These are phyloP conservation scores for Talaromyces rugulosus DNA, from an alignment of 2,329 filamentous ascomycete species.

Conservation along the genomic window DNA sequence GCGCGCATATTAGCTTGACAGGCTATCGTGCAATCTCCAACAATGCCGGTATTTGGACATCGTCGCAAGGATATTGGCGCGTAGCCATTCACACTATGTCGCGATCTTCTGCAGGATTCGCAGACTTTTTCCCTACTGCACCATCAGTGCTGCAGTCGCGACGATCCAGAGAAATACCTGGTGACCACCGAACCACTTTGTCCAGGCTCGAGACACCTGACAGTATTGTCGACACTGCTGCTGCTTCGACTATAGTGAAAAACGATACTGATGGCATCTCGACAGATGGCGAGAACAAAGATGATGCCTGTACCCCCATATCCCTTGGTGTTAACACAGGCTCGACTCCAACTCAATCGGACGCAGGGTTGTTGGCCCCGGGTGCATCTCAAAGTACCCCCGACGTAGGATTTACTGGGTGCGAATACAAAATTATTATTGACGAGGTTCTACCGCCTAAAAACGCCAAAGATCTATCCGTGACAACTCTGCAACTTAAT, in stretches of 20 bases:
- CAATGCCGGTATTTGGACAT: slow-evolving; percentile 7
- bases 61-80: slow-evolving; percentile 9
- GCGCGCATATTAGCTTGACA: neutral
- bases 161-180: slow-evolving; percentile 48
- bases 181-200: slow-evolving; percentile 36
- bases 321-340: neutral
- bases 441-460: neutral
- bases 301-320: slow-evolving; percentile 9
- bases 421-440: neutral
- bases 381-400: neutral
- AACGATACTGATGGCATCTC: neutral
- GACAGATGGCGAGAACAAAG: neutral
- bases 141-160: slow-evolving; percentile 57
- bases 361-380: neutral
- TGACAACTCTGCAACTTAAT: neutral
- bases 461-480: neutral
- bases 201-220: slow-evolving; percentile 52
- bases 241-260: slow-evolving; percentile 10
- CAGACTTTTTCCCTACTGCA: slow-evolving; percentile 79
- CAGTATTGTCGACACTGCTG: slow-evolving; percentile 18
- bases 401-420: neutral
- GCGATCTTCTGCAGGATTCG: slow-evolving; percentile 76
- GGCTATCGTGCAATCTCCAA: neutral
- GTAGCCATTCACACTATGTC: slow-evolving; percentile 58
- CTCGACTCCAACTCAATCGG: neutral